Percentiles rank a stretch among this genome's conserved stretches.
Evolutionary conservation across 306 rosid genomes (phyloP).

Genomic region (Pachyrhizus erosus): DNA sequence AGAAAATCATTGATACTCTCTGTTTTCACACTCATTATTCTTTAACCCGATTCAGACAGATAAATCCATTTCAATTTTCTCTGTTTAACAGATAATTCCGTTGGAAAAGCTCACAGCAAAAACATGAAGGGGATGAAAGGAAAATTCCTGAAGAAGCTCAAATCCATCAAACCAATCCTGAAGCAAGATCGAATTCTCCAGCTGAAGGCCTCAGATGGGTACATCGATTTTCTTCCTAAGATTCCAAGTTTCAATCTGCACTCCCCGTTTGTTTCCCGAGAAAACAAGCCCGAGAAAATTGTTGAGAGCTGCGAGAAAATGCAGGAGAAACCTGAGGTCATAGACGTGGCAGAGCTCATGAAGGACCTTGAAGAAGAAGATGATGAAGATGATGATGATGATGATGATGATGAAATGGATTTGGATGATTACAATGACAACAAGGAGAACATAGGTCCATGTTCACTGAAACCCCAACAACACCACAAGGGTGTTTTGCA

Average conservation of each 20-base stretch:
- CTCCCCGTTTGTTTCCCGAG: slow-evolving; percentile 41
- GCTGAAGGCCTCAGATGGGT: slow-evolving; percentile 64
- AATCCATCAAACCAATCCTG: slow-evolving; percentile 70
- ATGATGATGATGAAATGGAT: slow-evolving; percentile 46
- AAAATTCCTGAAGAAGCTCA: slow-evolving; percentile 77
- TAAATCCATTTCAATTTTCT: neutral
- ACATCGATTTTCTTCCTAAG: slow-evolving; percentile 50
- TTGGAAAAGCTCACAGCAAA: neutral
- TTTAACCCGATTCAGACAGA: neutral
- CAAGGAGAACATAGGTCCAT: slow-evolving; percentile 74
- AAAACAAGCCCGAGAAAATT: slow-evolving; percentile 48
- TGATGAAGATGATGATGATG: slow-evolving; percentile 45
- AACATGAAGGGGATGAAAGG: slow-evolving; percentile 78
- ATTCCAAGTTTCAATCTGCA: slow-evolving; percentile 36
- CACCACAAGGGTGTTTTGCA: neutral
- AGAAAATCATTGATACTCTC: neutral
- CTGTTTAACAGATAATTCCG: slow-evolving; percentile 17
- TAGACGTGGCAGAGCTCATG: slow-evolving; percentile 62
- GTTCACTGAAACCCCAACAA: slow-evolving; percentile 17
- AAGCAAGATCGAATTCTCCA: slow-evolving; percentile 79
- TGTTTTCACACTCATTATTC: neutral
- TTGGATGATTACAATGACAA: slow-evolving; percentile 46
- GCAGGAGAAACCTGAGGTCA: slow-evolving; percentile 50
- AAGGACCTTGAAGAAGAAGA: slow-evolving; percentile 58
- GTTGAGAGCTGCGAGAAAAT: slow-evolving; percentile 2